These are phyloP conservation scores for Oleoguttula mirabilis DNA, from an alignment of 495 filamentous ascomycete genomes.

Conservation along the genomic window DNA sequence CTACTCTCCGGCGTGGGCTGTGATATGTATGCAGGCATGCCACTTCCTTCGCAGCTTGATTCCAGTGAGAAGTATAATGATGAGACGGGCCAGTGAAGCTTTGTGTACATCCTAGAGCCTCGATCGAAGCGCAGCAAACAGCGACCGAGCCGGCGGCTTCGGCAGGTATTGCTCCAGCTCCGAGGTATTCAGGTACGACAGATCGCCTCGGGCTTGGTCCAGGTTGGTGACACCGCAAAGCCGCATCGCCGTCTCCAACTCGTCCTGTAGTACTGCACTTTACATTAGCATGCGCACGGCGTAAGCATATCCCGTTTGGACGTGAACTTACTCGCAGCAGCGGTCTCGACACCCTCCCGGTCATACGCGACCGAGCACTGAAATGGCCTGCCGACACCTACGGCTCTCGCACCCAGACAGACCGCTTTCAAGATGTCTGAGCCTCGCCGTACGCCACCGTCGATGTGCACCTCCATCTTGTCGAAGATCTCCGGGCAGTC, in stretches of 20 bases:
- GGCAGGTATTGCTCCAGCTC: slow-evolving; percentile 20
- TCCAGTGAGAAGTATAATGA: too few relatives aligned
- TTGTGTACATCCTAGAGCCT: slow-evolving; percentile 7
- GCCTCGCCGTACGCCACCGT: slow-evolving; percentile 33
- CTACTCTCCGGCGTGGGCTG: too few relatives aligned
- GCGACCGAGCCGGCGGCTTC: slow-evolving; percentile 1
- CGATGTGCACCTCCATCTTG: slow-evolving; percentile 51
- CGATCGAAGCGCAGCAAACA: slow-evolving; percentile 5
- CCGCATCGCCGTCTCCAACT: slow-evolving; percentile 67
- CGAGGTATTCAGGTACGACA: slow-evolving; percentile 21
- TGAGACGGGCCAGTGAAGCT: background rate
- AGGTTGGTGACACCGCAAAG: slow-evolving; percentile 63
- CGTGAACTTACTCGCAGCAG: slow-evolving; percentile 16
- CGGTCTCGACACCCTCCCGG: slow-evolving; percentile 20
- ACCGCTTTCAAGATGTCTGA: slow-evolving; percentile 22
- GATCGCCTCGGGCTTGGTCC: slow-evolving; percentile 40
- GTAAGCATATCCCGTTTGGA: too few relatives aligned
- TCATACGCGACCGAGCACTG: slow-evolving; percentile 19
- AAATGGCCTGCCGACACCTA: slow-evolving; percentile 23
- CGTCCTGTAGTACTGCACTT: slow-evolving; percentile 55
- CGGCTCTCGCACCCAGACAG: slow-evolving; percentile 19
- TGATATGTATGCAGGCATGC: too few relatives aligned
- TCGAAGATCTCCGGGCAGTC: slow-evolving; percentile 48
- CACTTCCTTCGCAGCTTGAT: too few relatives aligned
- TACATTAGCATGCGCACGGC: background rate